Percentiles rank a stretch among this genome's conserved stretches.
These are phyloP conservation scores for Botrytis fabae DNA, from an alignment of 2,329 filamentous ascomycete genomes.

Conservation along the genomic window DNA sequence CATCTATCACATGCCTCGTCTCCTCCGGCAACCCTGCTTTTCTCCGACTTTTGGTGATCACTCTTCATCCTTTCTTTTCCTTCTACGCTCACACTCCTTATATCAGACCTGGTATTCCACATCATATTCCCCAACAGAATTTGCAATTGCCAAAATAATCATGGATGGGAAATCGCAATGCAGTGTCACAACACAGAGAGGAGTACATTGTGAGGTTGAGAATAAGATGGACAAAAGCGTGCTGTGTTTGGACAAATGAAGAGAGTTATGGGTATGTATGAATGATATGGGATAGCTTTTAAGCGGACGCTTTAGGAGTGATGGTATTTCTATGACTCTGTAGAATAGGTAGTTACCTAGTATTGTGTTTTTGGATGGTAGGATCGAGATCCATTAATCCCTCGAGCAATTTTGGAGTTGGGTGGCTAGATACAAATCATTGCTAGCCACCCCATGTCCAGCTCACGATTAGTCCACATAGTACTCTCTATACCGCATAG, in stretches of 20 bases:
- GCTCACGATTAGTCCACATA: accelerated
- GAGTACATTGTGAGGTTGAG: neutral
- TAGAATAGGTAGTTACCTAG: neutral
- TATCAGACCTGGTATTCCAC: neutral
- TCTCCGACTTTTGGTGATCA: neutral
- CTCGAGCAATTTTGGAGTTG: neutral
- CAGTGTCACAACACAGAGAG: neutral
- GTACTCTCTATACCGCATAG: neutral
- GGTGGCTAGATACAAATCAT: neutral
- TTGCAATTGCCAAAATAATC: neutral
- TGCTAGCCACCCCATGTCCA: neutral
- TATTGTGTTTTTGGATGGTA: neutral
- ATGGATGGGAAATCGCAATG: neutral
- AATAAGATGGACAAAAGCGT: neutral
- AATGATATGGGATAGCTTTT: neutral
- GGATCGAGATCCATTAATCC: neutral
- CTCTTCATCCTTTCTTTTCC: neutral
- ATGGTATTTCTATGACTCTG: neutral
- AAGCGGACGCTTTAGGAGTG: neutral
- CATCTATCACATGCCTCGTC: neutral
- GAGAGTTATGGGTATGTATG: neutral
- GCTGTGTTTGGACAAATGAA: too few relatives aligned
- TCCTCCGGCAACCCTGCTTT: neutral
- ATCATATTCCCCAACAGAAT: neutral
- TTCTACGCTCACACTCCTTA: neutral